phyloP scores from a whole-genome alignment of 129 eudicot genomes.

The Kitagawia praeruptora region DNA sequence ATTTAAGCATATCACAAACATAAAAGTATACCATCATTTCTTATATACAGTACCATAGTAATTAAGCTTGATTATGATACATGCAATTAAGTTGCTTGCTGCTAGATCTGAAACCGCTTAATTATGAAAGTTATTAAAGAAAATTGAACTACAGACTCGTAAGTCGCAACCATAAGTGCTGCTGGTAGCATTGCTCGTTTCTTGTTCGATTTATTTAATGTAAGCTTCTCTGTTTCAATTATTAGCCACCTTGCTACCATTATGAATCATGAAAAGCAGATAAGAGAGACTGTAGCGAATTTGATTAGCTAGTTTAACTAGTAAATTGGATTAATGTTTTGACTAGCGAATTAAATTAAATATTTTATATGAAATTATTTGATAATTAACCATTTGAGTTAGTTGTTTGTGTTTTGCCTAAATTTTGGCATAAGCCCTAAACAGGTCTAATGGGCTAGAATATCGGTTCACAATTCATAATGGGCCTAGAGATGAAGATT shows the following conservation, averaged over 20 bases:
- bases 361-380: too few species aligned
- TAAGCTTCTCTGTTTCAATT: not conserved
- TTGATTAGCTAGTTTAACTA: too few species aligned
- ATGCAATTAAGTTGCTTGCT: not conserved
- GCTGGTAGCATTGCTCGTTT: not conserved
- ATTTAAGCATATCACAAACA: too few species aligned
- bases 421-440: too few species aligned
- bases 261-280: not conserved
- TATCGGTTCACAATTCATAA: too few species aligned
- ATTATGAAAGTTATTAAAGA: not conserved
- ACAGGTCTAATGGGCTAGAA: too few species aligned
- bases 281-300: too few species aligned
- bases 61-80: not conserved
- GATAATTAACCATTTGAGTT: too few species aligned
- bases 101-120: not conserved
- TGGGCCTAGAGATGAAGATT: too few species aligned
- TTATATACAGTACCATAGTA: not conserved
- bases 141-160: not conserved
- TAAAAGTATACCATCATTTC: not conserved
- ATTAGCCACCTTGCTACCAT: conserved; percentile 1
- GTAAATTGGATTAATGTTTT: too few species aligned
- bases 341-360: too few species aligned
- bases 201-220: conserved; percentile 3
- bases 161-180: not conserved
- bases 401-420: too few species aligned